Percentiles rank a stretch among this genome's conserved stretches.
phyloP scores from a whole-genome alignment of 1,139 yeast genomes.

The Zygotorulaspora mrakii region DNA sequence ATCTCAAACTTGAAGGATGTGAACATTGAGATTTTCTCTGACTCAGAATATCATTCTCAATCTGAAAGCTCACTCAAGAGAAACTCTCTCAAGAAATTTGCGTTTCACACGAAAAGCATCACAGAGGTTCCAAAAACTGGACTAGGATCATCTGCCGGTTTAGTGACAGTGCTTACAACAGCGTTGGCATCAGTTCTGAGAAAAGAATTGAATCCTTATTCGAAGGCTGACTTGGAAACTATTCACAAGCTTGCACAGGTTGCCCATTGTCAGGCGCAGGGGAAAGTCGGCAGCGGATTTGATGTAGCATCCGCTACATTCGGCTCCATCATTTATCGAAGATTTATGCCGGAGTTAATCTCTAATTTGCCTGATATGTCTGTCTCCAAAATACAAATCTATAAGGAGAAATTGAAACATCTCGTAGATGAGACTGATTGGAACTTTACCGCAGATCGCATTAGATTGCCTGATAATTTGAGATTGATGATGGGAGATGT shows the following conservation, averaged over 20 bases:
- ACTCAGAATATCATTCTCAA: conserved; percentile 86
- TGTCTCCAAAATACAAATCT: conserved; percentile 20
- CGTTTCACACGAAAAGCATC: conserved; percentile 58
- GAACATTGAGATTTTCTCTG: conserved; percentile 67
- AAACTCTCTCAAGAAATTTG: conserved; percentile 46
- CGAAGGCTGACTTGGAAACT: conserved; percentile 27
- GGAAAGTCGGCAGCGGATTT: conserved; percentile 93
- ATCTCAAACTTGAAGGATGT: conserved; percentile 36
- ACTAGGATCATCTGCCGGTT: conserved; percentile 91
- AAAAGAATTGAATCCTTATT: conserved; percentile 36
- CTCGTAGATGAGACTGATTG: conserved; percentile 51
- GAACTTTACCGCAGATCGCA: conserved; percentile 52
- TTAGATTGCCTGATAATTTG: conserved; percentile 64
- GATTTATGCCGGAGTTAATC: conserved; percentile 61
- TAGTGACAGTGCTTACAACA: conserved; percentile 76
- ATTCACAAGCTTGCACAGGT: conserved; percentile 84
- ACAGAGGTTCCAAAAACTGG: conserved; percentile 87
- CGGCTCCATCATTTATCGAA: conserved; percentile 77
- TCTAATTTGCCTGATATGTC: conserved; percentile 38
- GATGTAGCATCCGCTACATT: conserved; percentile 94
- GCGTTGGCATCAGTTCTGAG: conserved; percentile 54
- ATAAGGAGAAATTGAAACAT: conserved; percentile 35
- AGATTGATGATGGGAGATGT: conserved; percentile 89
- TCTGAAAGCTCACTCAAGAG: conserved; percentile 40
- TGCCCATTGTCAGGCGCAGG: conserved; percentile 91